Conservation (phyloP, 2,329 filamentous ascomycete genomes). For the Apiospora malaysiana region DNA sequence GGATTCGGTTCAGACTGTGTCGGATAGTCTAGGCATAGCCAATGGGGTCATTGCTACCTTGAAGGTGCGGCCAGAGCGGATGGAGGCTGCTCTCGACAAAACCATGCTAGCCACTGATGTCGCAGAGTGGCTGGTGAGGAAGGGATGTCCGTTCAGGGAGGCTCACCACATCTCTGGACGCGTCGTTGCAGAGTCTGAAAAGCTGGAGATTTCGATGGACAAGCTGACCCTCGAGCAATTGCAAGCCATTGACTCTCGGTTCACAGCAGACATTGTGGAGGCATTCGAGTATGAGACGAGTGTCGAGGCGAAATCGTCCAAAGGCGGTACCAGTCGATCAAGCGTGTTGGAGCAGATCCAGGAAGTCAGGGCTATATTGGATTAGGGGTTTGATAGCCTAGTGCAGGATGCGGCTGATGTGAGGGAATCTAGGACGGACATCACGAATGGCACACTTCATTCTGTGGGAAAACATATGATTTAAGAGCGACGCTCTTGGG, state of each 20-base stretch:
- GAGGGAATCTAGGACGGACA: slow-evolving; percentile 36
- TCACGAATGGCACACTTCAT: slow-evolving; percentile 27
- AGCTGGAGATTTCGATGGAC: too few species aligned
- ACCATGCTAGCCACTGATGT: slow-evolving; percentile 83
- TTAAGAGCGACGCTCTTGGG: slow-evolving; percentile 25
- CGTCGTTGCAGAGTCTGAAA: too few species aligned
- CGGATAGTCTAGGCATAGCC: slow-evolving; percentile 82
- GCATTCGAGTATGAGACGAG: too few species aligned
- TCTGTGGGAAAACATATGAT: slow-evolving; percentile 29
- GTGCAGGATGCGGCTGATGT: slow-evolving; percentile 27
- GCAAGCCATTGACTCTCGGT: too few species aligned
- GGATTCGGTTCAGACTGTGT: slow-evolving; percentile 81
- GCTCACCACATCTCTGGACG: slow-evolving; percentile 74
- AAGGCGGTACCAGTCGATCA: too few species aligned
- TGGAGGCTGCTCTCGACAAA: slow-evolving; percentile 78
- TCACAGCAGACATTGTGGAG: too few species aligned
- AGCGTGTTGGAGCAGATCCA: too few species aligned
- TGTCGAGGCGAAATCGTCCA: too few species aligned
- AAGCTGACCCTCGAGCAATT: too few species aligned
- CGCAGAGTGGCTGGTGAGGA: slow-evolving; percentile 70
- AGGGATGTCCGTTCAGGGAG: slow-evolving; percentile 81
- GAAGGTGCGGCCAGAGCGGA: slow-evolving; percentile 72
- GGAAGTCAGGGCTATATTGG: slow-evolving; percentile 35
- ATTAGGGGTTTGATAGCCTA: slow-evolving; percentile 34
- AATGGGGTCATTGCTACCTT: slow-evolving; percentile 81